These are phyloP conservation scores for Zygosaccharomyces siamensis DNA, from an alignment of 805 yeast species.

Conservation along the genomic window DNA sequence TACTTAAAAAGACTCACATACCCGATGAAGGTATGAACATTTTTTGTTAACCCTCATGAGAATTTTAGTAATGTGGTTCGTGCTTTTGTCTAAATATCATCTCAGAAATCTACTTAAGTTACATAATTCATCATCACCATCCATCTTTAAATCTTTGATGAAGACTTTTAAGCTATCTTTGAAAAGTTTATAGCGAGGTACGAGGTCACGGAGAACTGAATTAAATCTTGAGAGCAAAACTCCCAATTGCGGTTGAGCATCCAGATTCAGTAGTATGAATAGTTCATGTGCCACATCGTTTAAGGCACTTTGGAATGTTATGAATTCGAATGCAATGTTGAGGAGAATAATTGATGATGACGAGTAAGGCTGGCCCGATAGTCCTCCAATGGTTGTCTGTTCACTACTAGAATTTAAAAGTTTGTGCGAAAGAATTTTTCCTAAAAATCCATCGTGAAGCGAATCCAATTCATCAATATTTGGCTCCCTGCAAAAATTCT, in stretches of 20 bases:
- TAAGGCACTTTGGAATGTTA: constrained; percentile 37
- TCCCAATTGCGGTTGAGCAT: constrained; percentile 23
- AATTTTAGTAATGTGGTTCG: not conserved
- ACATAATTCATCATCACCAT: constrained; percentile 45
- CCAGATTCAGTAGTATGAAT: constrained; percentile 30
- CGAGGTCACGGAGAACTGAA: constrained; percentile 39
- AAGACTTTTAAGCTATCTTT: constrained; percentile 41
- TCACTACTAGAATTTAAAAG: constrained; percentile 21
- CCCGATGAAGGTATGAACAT: constrained; percentile 24
- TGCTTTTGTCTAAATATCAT: constrained; percentile 5
- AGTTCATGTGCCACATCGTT: constrained; percentile 35
- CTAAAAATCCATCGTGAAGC: constrained; percentile 35
- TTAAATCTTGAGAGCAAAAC: constrained; percentile 32
- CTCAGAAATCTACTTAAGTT: constrained; percentile 41
- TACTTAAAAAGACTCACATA: constrained; percentile 26
- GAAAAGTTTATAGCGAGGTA: constrained; percentile 42
- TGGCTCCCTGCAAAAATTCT: not conserved
- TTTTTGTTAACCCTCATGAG: not conserved
- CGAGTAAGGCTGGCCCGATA: constrained; percentile 40
- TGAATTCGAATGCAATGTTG: constrained; percentile 38
- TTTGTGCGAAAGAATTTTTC: constrained; percentile 24
- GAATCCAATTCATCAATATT: constrained; percentile 47
- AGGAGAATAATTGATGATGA: constrained; percentile 40
- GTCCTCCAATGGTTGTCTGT: constrained; percentile 31
- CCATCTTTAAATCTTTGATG: constrained; percentile 49